Percentiles rank a stretch among this genome's conserved stretches.
Evolutionary conservation across 768 basidiomycete genomes (phyloP).

Genomic region (Psilocybe azurescens): DNA sequence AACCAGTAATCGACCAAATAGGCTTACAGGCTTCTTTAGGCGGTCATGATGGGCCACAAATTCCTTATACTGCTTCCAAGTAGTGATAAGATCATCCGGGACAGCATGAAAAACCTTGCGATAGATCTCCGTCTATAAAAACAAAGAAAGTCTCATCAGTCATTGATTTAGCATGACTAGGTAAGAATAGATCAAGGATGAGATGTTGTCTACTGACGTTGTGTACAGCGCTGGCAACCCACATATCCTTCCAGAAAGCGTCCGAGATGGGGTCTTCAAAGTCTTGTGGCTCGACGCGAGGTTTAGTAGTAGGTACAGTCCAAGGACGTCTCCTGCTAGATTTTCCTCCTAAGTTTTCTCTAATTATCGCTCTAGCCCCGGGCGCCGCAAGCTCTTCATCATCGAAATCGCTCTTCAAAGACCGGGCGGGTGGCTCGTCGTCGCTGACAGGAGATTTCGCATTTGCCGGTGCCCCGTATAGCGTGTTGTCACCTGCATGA

Average conservation of each 20-base stretch:
- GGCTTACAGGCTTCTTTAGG: constrained; percentile 66
- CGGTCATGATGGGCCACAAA: constrained; percentile 80
- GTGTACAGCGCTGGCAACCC: constrained; percentile 85
- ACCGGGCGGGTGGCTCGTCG: constrained; percentile 52
- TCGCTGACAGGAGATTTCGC: constrained; percentile 46
- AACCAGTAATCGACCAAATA: not conserved
- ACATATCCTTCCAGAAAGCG: constrained; percentile 87
- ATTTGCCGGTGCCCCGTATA: constrained; percentile 62
- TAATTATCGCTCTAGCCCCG: constrained; percentile 51
- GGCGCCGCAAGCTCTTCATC: constrained; percentile 57
- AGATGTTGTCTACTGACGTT: constrained; percentile 63
- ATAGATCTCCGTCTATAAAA: constrained; percentile 85
- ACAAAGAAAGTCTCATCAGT: constrained; percentile 19
- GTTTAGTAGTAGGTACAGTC: constrained; percentile 70
- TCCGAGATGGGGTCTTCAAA: constrained; percentile 92
- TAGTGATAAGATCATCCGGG: constrained; percentile 91
- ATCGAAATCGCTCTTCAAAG: constrained; percentile 43
- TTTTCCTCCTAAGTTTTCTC: constrained; percentile 60
- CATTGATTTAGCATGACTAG: constrained; percentile 7
- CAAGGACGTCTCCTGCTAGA: constrained; percentile 54
- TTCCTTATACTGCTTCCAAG: constrained; percentile 95
- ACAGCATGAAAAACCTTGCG: constrained; percentile 94
- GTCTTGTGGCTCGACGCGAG: constrained; percentile 72
- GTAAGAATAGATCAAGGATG: constrained; percentile 18
- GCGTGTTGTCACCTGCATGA: constrained; percentile 45